phyloP scores from a whole-genome alignment of 2,329 filamentous ascomycete genomes.

The Cercospora sp. region DNA sequence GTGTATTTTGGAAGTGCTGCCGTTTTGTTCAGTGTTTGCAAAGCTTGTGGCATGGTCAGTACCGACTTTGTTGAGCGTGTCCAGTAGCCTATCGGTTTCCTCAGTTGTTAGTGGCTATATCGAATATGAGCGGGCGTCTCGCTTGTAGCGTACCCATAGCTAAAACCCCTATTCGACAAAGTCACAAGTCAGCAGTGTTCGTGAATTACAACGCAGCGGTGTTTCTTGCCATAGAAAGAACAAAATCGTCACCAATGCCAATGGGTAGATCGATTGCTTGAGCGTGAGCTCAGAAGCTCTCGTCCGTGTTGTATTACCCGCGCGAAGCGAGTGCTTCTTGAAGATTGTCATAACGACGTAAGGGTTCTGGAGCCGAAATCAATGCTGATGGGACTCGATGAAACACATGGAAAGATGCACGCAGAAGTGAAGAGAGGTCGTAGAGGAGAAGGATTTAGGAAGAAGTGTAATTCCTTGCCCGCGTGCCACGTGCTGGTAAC shows the following conservation, averaged over 20 bases:
- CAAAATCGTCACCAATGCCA: conserved; percentile 64
- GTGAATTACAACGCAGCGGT: too few species aligned
- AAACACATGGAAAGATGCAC: neutral
- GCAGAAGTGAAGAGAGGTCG: neutral
- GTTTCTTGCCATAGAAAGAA: conserved; percentile 60
- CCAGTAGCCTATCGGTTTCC: conserved; percentile 47
- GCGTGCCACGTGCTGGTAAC: conserved; percentile 4
- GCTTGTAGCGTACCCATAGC: neutral
- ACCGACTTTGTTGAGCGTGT: conserved; percentile 50
- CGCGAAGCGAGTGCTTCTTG: conserved; percentile 24
- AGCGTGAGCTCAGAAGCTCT: conserved; percentile 28
- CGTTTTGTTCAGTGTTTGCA: conserved; percentile 50
- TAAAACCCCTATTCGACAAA: conserved; percentile 1
- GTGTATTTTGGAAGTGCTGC: conserved; percentile 49
- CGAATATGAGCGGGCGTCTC: neutral
- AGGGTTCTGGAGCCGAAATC: neutral
- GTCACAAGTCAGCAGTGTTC: neutral
- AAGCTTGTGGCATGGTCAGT: conserved; percentile 37
- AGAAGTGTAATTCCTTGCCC: neutral
- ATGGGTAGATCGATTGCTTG: conserved; percentile 45
- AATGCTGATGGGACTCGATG: neutral
- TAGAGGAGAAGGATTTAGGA: neutral
- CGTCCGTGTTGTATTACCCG: conserved; percentile 23
- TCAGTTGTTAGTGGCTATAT: neutral
- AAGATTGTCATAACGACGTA: conserved; percentile 22